phyloP scores from a whole-genome alignment of 495 filamentous ascomycete species.

The Aspergillus taichungensis region DNA sequence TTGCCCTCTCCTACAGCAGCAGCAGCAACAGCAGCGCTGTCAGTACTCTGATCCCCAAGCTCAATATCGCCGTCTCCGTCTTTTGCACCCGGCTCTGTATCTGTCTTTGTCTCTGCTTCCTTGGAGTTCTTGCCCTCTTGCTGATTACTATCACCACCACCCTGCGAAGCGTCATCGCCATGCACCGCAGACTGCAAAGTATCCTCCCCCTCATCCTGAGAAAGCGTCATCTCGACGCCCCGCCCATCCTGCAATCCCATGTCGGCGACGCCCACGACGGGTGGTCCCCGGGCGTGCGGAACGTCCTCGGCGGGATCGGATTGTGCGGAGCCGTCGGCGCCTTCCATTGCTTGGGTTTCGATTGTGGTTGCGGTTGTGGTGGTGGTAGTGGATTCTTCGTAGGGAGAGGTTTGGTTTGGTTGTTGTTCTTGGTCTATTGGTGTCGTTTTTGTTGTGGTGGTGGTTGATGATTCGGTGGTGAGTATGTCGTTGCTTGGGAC shows the following conservation, averaged over 20 bases:
- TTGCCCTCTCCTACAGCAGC: not conserved
- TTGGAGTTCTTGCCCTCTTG: not conserved
- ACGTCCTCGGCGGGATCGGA: constrained; percentile 43
- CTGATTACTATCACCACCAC: not conserved
- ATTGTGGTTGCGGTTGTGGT: constrained; percentile 8
- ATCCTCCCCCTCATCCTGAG: constrained; percentile 7
- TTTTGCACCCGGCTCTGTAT: constrained; percentile 2
- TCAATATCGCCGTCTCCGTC: constrained; percentile 39
- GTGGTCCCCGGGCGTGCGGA: constrained; percentile 74
- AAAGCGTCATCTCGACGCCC: constrained; percentile 35
- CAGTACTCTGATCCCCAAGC: constrained; percentile 23
- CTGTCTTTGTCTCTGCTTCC: constrained; percentile 7
- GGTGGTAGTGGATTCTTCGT: not conserved
- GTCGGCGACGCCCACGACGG: constrained; percentile 77
- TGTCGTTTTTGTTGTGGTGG: constrained; percentile 10
- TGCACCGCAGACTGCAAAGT: no score
- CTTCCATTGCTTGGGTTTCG: constrained; percentile 24
- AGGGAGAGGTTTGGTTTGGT: constrained; percentile 15
- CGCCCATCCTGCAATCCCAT: constrained; percentile 67
- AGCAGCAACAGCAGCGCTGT: not conserved
- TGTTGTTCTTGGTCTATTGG: constrained; percentile 13
- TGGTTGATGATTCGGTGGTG: not conserved
- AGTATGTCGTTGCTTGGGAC: no score
- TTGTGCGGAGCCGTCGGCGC: constrained; percentile 10
- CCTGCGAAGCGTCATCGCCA: no score